These are phyloP conservation scores for Vitis hybrid DNA, from an alignment of 177 flowering plant species.

Conservation along the genomic window DNA sequence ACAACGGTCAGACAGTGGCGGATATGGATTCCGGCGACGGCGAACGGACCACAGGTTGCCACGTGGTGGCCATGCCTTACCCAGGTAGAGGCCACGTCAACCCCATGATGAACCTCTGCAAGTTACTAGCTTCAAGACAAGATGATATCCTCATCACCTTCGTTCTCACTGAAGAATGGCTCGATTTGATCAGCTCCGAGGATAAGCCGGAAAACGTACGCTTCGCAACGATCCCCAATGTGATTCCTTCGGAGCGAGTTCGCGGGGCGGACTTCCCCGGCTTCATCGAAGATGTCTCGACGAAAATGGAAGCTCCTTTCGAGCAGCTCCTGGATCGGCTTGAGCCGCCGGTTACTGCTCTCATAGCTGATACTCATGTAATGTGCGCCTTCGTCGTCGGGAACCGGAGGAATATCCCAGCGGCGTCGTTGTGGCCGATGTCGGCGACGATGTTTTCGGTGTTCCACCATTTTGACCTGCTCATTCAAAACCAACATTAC, in stretches of 20 bases:
- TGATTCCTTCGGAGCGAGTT: slow-evolving; percentile 41
- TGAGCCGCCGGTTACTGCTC: slow-evolving; percentile 14
- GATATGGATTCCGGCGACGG: too few species aligned
- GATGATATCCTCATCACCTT: slow-evolving; percentile 38
- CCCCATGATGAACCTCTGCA: slow-evolving; percentile 72
- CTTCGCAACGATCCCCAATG: slow-evolving; percentile 39
- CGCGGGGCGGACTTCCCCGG: slow-evolving; percentile 23
- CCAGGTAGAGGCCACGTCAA: slow-evolving; percentile 62
- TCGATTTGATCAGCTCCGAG: slow-evolving; percentile 32
- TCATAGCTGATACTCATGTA: slow-evolving; percentile 33
- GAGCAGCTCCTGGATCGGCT: slow-evolving; percentile 40
- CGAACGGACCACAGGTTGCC: slow-evolving; percentile 11
- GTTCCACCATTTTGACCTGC: background rate
- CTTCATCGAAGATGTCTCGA: slow-evolving; percentile 34
- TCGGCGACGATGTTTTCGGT: slow-evolving; percentile 36
- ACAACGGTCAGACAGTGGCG: too few species aligned
- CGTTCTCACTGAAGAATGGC: slow-evolving; percentile 44
- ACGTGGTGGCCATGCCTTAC: slow-evolving; percentile 45
- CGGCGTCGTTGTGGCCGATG: slow-evolving; percentile 37
- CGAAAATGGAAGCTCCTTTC: slow-evolving; percentile 48
- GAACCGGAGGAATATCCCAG: slow-evolving; percentile 38
- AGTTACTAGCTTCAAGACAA: slow-evolving; percentile 18
- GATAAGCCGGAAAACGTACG: slow-evolving; percentile 25
- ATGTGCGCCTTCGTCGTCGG: slow-evolving; percentile 34
- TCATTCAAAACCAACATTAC: slow-evolving; percentile 10